Evolutionary conservation across 2,329 filamentous ascomycete genomes (phyloP), one percentile per base, ranked within the genome.

Genomic region (Fusarium clavum): DNA sequence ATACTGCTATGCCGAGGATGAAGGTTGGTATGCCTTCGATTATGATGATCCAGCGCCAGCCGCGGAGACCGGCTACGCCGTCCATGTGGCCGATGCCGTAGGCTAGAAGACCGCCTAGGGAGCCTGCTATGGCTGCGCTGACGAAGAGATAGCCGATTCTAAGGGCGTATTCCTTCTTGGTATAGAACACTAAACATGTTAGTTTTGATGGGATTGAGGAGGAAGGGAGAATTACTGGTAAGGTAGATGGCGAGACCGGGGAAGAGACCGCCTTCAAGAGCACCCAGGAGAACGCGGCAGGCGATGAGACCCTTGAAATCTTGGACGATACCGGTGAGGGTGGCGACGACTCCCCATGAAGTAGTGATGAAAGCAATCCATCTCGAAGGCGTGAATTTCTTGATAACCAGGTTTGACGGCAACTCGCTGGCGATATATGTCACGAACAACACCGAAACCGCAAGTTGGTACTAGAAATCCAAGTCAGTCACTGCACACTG

Each of bases 21-120:
- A 73, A 56, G 0, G 87, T 80, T 1, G 79, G 79, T 18, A 81
- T 69, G 0, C 79, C 79, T 24, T 83, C 81, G 18, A 88, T 74
- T 49, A 88, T 87, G 77, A 91, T 82, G 62, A 91, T 89, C 89
- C 89, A 91, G 44, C 89, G 80, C 89, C 73, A 75, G 0, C 70
- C 73, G 0, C 59, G 45, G 0, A 75, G 29, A 0, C 73, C 73
- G 6, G 69, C 69, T 1, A 71, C 61, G 1, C 73, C 72, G 3
- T 75, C 73, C 73, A 78, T 79, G 10, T 80, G 77, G 2, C 82
- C 80, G 20, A 78, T 73, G 4, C 69, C 77, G 29, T 77, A 78
- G 8, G 76, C 77, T 4, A 78, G 57, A 1, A 79, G 48, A 0
- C 76, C 76, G 0, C 76, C 76, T 24, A 77, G 59, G 0, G 72